phyloP scores from a whole-genome alignment of 768 basidiomycete genomes.

The Leccinellum luteum region DNA sequence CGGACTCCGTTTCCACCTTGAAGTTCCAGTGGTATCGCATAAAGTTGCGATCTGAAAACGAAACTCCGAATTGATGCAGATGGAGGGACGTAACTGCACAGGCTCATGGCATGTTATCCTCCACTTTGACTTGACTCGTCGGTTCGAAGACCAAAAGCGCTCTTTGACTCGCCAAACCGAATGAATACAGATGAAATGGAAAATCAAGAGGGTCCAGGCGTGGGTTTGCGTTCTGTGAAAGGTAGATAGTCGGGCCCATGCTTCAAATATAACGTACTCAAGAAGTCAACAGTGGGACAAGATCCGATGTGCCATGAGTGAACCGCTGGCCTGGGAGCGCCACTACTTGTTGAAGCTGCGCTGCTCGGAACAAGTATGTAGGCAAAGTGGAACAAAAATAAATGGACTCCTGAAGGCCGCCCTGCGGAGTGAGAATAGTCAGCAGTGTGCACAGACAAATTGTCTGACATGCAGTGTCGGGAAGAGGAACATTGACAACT shows the following conservation, averaged over 20 bases:
- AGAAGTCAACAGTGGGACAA: too few relatives aligned
- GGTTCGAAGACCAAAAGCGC: not conserved
- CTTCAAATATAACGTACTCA: too few relatives aligned
- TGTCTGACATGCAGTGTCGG: too few relatives aligned
- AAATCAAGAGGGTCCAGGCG: not conserved
- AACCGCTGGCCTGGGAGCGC: too few relatives aligned
- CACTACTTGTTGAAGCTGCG: too few relatives aligned
- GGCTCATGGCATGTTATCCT: not conserved
- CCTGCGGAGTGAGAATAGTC: too few relatives aligned
- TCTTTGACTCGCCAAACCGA: not conserved
- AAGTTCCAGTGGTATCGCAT: not conserved
- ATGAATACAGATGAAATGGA: not conserved
- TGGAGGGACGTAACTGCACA: not conserved
- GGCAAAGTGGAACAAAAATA: too few relatives aligned
- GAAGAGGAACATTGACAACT: too few relatives aligned
- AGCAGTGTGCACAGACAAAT: too few relatives aligned
- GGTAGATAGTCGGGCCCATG: not conserved
- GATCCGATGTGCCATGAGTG: too few relatives aligned
- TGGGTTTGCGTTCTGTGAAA: not conserved
- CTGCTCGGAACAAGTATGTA: too few relatives aligned
- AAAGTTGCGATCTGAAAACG: not conserved
- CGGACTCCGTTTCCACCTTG: not conserved
- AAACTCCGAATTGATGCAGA: not conserved
- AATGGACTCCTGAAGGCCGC: too few relatives aligned
- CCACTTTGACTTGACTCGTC: not conserved